phyloP scores from a whole-genome alignment of 345 rosid genomes.

The Eucalyptus viminalis region DNA sequence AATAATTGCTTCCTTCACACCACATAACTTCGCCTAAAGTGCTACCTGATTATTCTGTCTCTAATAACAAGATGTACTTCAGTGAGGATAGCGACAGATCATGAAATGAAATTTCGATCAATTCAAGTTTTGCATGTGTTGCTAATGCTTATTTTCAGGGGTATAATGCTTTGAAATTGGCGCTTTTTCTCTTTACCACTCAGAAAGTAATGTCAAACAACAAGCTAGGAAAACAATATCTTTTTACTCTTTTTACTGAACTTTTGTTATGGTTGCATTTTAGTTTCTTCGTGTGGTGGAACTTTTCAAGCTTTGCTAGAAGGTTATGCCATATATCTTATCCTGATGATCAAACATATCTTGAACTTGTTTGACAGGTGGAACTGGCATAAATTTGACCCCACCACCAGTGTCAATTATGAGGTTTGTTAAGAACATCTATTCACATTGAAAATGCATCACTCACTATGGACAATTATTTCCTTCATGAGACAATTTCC shows the following conservation, averaged over 20 bases:
- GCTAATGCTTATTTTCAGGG: neutral
- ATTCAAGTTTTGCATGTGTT: neutral
- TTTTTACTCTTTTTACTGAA: neutral
- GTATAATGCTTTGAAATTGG: neutral
- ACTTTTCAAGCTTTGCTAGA: neutral
- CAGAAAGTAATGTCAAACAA: neutral
- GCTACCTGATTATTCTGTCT: neutral
- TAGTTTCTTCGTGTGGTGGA: neutral
- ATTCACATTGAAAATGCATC: neutral
- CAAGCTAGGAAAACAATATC: neutral
- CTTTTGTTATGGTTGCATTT: neutral
- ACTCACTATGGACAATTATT: neutral
- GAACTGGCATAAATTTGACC: constrained; percentile 97
- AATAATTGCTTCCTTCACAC: neutral
- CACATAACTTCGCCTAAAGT: neutral
- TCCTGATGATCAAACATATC: neutral
- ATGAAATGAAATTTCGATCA: neutral
- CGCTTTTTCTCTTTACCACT: neutral
- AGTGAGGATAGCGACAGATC: neutral
- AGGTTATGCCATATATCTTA: neutral
- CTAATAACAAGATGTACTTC: neutral
- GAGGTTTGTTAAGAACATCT: constrained; percentile 36
- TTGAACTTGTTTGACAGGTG: constrained; percentile 40
- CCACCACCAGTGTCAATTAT: constrained; percentile 85
- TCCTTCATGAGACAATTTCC: neutral